phyloP scores from a whole-genome alignment of 2,329 filamentous ascomycete species.

The Lachnellula arida region DNA sequence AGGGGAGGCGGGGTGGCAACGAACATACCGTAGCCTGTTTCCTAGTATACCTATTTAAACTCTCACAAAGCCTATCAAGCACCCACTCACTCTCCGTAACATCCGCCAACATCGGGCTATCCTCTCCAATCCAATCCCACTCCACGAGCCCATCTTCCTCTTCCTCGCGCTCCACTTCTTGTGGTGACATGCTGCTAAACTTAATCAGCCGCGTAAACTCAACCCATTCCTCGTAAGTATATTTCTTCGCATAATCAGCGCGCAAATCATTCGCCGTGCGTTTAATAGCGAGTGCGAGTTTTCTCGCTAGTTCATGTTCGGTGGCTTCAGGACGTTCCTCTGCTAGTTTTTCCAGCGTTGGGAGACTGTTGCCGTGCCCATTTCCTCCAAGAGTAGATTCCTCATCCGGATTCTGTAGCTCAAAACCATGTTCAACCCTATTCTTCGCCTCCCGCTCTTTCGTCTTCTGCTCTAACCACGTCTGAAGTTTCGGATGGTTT shows the following conservation, averaged over 20 bases:
- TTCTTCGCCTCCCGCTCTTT: conserved; percentile 38
- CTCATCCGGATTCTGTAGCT: conserved; percentile 31
- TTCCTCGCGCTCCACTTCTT: conserved; percentile 39
- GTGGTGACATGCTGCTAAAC: conserved; percentile 40
- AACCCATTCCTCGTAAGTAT: conserved; percentile 66
- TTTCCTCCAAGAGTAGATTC: conserved; percentile 10
- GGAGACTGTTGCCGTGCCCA: conserved; percentile 2
- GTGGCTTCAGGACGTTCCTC: conserved; percentile 31
- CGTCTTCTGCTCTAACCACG: conserved; percentile 36
- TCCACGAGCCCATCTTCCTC: conserved; percentile 56
- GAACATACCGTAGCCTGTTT: conserved; percentile 24
- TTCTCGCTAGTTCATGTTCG: conserved; percentile 47
- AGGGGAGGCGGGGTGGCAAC: neutral
- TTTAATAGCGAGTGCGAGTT: conserved; percentile 53
- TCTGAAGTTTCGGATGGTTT: conserved; percentile 40
- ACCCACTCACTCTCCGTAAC: conserved; percentile 63
- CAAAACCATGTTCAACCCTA: conserved; percentile 35
- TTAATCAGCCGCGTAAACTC: conserved; percentile 60
- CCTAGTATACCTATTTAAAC: conserved; percentile 42
- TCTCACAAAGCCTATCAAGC: conserved; percentile 60
- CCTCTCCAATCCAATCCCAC: conserved; percentile 70
- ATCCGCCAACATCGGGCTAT: conserved; percentile 61
- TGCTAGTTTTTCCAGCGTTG: conserved; percentile 38
- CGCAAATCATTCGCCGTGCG: conserved; percentile 50
- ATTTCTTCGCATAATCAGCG: conserved; percentile 43